phyloP scores from a whole-genome alignment of 208 protist genomes.

The Leishmania amazonensis region DNA sequence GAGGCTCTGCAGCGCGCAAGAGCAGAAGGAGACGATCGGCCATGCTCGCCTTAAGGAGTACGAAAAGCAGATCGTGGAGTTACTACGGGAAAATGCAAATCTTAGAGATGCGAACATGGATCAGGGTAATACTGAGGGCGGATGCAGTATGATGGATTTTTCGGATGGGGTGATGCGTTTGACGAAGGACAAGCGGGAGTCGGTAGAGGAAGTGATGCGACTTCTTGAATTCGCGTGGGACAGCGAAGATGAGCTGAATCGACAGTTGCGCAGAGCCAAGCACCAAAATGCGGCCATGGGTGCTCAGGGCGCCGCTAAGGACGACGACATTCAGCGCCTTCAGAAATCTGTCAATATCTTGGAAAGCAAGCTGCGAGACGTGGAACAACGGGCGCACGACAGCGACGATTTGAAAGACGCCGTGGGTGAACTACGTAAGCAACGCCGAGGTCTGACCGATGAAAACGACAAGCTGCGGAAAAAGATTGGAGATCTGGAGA shows the following conservation, averaged over 20 bases:
- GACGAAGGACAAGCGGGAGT: constrained; percentile 75
- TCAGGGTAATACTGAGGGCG: neutral
- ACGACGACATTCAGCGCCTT: constrained; percentile 54
- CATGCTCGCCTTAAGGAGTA: constrained; percentile 34
- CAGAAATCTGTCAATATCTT: constrained; percentile 39
- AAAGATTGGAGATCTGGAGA: constrained; percentile 43
- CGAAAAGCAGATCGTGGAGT: constrained; percentile 50
- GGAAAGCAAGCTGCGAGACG: constrained; percentile 42
- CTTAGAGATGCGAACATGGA: constrained; percentile 13
- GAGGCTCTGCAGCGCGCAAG: constrained; percentile 3
- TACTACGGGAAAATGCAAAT: constrained; percentile 48
- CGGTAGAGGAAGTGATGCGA: constrained; percentile 77
- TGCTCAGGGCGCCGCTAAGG: constrained; percentile 49
- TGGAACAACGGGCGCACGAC: constrained; percentile 26
- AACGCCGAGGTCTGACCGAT: constrained; percentile 36
- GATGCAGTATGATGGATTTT: neutral
- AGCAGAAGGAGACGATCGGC: constrained; percentile 39
- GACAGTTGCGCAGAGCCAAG: constrained; percentile 23
- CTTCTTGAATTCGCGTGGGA: constrained; percentile 71
- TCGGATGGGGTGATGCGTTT: constrained; percentile 37
- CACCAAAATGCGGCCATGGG: constrained; percentile 35
- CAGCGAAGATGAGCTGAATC: constrained; percentile 52
- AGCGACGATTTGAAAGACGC: constrained; percentile 37
- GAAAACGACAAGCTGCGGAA: constrained; percentile 36
- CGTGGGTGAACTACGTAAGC: constrained; percentile 26